Evolutionary conservation across 1,284 basidiomycete genomes (phyloP), one percentile per base, ranked within the genome.

Genomic region (Trichosporon sp.): DNA sequence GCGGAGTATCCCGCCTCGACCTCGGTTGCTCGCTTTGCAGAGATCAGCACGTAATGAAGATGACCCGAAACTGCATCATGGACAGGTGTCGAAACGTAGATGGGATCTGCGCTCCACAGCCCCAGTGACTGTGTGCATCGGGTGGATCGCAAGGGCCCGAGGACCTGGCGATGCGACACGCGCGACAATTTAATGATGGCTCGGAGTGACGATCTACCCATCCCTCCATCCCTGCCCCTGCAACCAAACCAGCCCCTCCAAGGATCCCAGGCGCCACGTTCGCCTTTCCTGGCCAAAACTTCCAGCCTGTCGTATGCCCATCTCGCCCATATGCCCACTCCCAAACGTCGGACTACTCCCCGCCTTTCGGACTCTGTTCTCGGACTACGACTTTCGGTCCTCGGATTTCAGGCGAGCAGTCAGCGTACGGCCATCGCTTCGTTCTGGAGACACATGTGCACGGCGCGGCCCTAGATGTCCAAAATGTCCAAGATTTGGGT

Each of bases 171-270:
- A n/a, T 46, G 43, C 51, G 51, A 54, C 21, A 54, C 43, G 51
- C 51, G 19, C 51, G 51, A 19, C 51, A 54, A 54, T 54, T 54
- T 54, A 54, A 54, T 54, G 51, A 54, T 54, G 21, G 21, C 51
- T 19, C 51, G 19, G 48, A n/a, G 6, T 7, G 48, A 6, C 43
- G 51, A 54, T 26, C 51, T 19, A 54, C 21, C 51, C 2, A 54
- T 51, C 48, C 48, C n/a, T 51, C 48, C 21, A n/a, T 26, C n/a
- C 16, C n/a, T 51, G 16, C n/a, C 8, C 51, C 14, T 16, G 43
- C 43, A 7, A 46, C 43, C 14, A 6, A 7, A 46, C 43, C 14
- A 6, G 43, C 43, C 43, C 16, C 16, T n/a, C 43, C 40, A 43
- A 12, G 10, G 10, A 10, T 38, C 10, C 37, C 37, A 38, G 43